Conservation (phyloP, 352 stramenopile genomes). For the Phytophthora aleatoria region DNA sequence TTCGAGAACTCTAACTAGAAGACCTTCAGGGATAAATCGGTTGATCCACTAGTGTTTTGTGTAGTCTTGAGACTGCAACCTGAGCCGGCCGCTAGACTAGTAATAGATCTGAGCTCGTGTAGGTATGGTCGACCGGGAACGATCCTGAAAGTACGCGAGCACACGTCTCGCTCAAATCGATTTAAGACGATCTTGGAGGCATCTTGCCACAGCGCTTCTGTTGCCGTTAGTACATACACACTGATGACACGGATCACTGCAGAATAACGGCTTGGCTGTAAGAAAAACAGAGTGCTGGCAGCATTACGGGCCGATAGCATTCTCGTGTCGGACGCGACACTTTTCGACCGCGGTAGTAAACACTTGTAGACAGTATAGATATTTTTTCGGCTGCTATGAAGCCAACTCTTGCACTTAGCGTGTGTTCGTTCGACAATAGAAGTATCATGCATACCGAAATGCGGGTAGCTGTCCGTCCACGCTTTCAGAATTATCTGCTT, state of each 20-base stretch:
- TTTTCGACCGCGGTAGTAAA: neutral
- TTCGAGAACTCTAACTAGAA: neutral
- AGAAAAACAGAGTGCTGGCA: neutral
- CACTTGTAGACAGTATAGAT: slow-evolving; percentile 7
- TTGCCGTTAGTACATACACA: neutral
- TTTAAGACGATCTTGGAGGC: neutral
- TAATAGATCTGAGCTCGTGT: neutral
- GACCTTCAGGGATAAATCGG: neutral
- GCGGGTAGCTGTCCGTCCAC: slow-evolving; percentile 4
- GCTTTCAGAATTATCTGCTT: neutral
- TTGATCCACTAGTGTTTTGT: neutral
- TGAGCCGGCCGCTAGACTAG: neutral
- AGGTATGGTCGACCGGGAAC: neutral
- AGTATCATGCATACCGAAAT: too few relatives aligned
- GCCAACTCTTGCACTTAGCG: too few relatives aligned
- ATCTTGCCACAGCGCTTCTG: neutral
- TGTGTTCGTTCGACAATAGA: too few relatives aligned
- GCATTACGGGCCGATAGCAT: neutral
- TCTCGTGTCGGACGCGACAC: neutral
- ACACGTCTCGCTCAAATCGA: neutral
- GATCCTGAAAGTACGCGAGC: neutral
- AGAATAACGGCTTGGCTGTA: neutral
- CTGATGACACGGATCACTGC: neutral
- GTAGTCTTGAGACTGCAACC: neutral
- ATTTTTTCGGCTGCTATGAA: neutral